Conservation (phyloP, 306 rosid genomes). For the Glycine latifolia region DNA sequence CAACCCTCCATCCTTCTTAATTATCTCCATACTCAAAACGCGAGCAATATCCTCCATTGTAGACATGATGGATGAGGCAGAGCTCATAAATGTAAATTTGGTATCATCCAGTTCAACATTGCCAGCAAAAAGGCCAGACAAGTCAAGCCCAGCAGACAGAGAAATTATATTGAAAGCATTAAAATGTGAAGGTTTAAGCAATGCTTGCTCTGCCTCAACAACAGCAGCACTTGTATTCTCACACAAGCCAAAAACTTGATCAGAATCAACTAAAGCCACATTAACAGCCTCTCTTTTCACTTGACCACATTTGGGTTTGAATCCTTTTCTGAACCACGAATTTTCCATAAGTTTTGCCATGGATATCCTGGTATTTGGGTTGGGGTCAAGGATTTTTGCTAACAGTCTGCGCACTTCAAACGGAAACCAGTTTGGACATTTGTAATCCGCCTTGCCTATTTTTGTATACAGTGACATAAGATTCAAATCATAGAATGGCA, state of each 20-base stretch:
- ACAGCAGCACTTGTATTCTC: constrained; percentile 36
- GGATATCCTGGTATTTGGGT: constrained; percentile 52
- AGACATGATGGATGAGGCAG: constrained; percentile 49
- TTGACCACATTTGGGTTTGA: constrained; percentile 30
- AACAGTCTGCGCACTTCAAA: constrained; percentile 48
- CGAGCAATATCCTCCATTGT: constrained; percentile 45
- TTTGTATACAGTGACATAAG: constrained; percentile 51
- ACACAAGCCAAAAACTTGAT: constrained; percentile 23
- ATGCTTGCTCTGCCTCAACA: constrained; percentile 46
- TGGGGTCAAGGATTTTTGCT: constrained; percentile 51
- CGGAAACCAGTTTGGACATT: constrained; percentile 57
- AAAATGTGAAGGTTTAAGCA: constrained; percentile 40
- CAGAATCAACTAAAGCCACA: constrained; percentile 38
- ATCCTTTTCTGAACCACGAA: constrained; percentile 54
- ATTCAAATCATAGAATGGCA: constrained; percentile 56
- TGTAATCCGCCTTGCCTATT: constrained; percentile 46
- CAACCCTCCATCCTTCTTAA: constrained; percentile 50
- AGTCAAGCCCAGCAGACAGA: constrained; percentile 54
- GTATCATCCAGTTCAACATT: constrained; percentile 28
- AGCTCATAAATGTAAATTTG: constrained; percentile 53
- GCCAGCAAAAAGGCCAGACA: constrained; percentile 51
- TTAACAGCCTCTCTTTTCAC: constrained; percentile 28
- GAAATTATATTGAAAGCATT: constrained; percentile 62
- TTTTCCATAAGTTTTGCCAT: constrained; percentile 37
- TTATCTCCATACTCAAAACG: constrained; percentile 41